Base-by-base conservation (phyloP, 2,329 filamentous ascomycete species). In the Alternaria solani region DNA sequence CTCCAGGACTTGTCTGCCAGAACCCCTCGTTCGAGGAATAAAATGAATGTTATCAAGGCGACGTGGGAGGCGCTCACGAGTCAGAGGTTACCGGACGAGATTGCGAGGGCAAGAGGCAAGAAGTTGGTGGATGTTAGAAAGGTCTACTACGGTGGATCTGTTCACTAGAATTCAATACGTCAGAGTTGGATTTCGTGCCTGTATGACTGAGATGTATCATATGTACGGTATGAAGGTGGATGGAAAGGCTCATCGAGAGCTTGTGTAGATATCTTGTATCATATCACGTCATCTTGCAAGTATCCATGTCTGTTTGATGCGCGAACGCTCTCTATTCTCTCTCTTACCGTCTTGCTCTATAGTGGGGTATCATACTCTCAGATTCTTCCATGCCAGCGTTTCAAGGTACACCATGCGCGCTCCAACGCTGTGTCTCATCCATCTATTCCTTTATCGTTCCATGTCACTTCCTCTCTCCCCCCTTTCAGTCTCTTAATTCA, bases 31-130 rank as follows among this genome's bases (percentile, higher is more conserved):
- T 92, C 92, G 64, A 88, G 94, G 73, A 98, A 97, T 84, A 93
- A 93, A 69, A 97, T 98, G 93, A 99, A 99, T 84, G 92, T 94
- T 18, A 91, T 97, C 81, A 97, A 97, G 83, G 95, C 95, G 14
- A 87, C 93, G 41, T 92, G 91, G 80, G 80, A 94, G 78, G 94
- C 94, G 5, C 84, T 99, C 64, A 87, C 88, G 78, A 91, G 85
- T 82, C 95, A 99, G 83, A 88, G 88, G 62, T 85, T 96, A 75
- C 95, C 95, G 0, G 92, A 98, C 78, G 89, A 94, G 75, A 90
- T 99, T 75, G 95, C 95, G 57, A 86, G 91, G 51, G 94, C 93
- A 53, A 84, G 94, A 66, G 94, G 95, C 62, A 94, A 92, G 87
- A 99, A 99, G 86, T 79, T 99, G 75, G 93, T 99, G 34, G 95